Base-by-base conservation (phyloP, 1,284 basidiomycete genomes). In the Moesziomyces sp. region DNA sequence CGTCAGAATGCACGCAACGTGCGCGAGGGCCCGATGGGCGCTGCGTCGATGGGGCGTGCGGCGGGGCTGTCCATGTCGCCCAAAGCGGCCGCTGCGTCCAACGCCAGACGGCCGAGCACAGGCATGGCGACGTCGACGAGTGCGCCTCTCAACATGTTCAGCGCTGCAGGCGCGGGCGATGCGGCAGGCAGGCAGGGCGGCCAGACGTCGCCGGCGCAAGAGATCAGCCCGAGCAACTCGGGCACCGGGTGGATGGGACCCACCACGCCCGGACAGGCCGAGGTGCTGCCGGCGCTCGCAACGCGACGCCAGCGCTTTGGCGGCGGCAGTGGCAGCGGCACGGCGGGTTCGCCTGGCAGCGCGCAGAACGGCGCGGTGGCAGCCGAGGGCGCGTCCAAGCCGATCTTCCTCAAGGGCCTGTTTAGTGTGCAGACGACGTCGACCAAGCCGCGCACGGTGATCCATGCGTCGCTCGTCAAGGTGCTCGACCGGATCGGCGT, bases 401-500 rank as follows among this genome's bases (percentile, higher is more conserved):
- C 81, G 11, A 74, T 83, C 45, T 83, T 83, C 63, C 79, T 84
- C 50, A 84, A 86, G 66, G 86, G 86, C 6, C 75, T 86, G 13
- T 86, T 86, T 64, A 84, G 83, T 42, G 96, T 98, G 43, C 92
- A 93, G 33, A 99, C 96, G 11, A 99, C 96, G 0, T 93, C 93
- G 38, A 95, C 94, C 9, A 97, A 97, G 82, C 85, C 92, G 10
- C 92, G 94, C 2, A 86, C 88, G 7, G 88, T 89, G 14, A 90
- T 98, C 85, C 92, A 93, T 80, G 86, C 88, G 40, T 94, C 97
- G 84, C 91, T 99, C 70, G 88, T 90, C 46, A 89, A 90, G 18
- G 94, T 97, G 1, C 87, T 99, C 45, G 93, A 96, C 77, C 89
- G 94, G 49, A 93, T 98, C 88, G 93, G 95, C 65, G 91, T 99